phyloP scores from a whole-genome alignment of 768 basidiomycete species.

The Erythrobasidium yunnanense region DNA sequence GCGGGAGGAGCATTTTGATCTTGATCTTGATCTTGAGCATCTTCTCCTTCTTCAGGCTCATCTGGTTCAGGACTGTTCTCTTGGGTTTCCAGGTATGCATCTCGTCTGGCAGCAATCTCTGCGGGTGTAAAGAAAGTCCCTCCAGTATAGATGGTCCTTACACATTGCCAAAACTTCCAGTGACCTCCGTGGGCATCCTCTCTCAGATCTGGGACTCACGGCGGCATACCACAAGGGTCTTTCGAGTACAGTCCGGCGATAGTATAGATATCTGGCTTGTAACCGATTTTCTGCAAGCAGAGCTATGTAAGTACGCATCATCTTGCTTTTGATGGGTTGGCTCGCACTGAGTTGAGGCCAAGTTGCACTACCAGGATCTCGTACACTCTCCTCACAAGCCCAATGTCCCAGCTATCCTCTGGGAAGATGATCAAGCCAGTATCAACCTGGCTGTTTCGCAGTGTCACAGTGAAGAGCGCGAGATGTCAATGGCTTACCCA shows the following conservation, averaged over 20 bases:
- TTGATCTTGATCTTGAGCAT: not conserved
- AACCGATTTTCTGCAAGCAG: not conserved
- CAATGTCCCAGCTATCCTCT: conserved; percentile 31
- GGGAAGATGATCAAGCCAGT: too few relatives aligned
- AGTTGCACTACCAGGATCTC: conserved; percentile 25
- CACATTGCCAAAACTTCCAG: too few relatives aligned
- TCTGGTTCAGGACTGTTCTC: too few relatives aligned
- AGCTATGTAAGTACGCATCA: too few relatives aligned
- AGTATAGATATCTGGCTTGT: conserved; percentile 31
- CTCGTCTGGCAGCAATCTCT: conserved; percentile 19
- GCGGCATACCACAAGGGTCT: conserved; percentile 26
- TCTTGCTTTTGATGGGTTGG: not conserved
- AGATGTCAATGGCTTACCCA: conserved; percentile 24
- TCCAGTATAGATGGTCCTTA: not conserved
- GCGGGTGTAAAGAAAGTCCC: conserved; percentile 28
- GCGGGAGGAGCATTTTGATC: not conserved
- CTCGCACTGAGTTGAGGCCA: not conserved
- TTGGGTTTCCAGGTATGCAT: too few relatives aligned
- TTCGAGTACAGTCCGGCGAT: conserved; percentile 31
- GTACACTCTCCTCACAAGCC: conserved; percentile 21
- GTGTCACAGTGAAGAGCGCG: too few relatives aligned
- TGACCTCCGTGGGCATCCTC: not conserved
- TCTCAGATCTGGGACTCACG: not conserved
- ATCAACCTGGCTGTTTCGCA: too few relatives aligned
- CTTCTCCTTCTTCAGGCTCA: too few relatives aligned